Evolutionary conservation across 2,329 filamentous ascomycete genomes (phyloP).

Genomic region (Nemania bipapillata): DNA sequence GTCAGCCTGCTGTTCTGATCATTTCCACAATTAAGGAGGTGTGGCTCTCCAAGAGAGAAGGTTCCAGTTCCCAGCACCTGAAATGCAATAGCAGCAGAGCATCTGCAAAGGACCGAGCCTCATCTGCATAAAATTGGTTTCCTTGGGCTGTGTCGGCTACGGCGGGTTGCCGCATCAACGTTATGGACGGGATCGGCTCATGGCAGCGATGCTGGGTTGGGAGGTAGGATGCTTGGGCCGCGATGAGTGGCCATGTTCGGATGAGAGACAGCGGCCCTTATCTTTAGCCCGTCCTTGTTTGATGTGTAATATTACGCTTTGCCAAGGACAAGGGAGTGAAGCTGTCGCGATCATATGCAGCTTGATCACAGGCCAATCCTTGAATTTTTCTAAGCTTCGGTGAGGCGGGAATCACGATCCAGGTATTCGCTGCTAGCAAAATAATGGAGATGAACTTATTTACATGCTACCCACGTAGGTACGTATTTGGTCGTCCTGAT

Average conservation of each 20-base stretch:
- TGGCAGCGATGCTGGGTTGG: conserved; percentile 31
- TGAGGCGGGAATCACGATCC: conserved; percentile 6
- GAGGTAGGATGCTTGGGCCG: conserved; percentile 22
- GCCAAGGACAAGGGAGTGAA: conserved; percentile 21
- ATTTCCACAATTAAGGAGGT: not conserved
- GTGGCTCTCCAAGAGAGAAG: conserved; percentile 5
- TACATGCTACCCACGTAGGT: conserved; percentile 8
- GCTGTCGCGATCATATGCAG: conserved; percentile 13
- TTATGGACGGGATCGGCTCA: conserved; percentile 34
- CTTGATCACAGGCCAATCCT: conserved; percentile 6
- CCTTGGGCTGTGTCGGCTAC: conserved; percentile 16
- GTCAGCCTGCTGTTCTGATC: not conserved
- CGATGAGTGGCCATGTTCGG: conserved; percentile 30
- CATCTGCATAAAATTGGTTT: conserved; percentile 15
- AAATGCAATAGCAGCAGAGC: conserved; percentile 24
- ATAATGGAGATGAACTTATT: conserved; percentile 2
- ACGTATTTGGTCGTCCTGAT: not conserved
- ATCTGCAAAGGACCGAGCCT: conserved; percentile 36
- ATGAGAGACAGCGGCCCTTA: conserved; percentile 29
- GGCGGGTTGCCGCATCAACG: conserved; percentile 36
- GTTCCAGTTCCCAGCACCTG: conserved; percentile 15
- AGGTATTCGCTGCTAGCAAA: conserved; percentile 13
- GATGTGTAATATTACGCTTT: conserved; percentile 8
- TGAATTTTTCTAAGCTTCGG: not conserved
- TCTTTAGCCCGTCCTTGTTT: conserved; percentile 2